Base-by-base conservation (phyloP, 1,284 basidiomycete genomes). In the Naganishia sp. region DNA sequence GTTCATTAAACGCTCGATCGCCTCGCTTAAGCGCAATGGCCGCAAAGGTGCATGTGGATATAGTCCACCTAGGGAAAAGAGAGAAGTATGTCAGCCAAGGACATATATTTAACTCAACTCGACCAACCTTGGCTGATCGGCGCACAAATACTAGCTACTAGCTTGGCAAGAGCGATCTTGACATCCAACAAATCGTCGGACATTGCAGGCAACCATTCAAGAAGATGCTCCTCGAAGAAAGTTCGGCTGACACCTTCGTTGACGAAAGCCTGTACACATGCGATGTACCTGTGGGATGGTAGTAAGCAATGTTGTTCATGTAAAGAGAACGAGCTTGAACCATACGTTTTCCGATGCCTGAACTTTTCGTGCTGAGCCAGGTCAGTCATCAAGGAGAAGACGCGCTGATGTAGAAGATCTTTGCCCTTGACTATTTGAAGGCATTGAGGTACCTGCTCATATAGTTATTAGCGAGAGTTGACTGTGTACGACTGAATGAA, bases 161-260 rank as follows among this genome's bases (percentile, higher is more conserved):
- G 72, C 50, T 76, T 85, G 15, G 93, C 88, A 1, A 94, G 83
- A 7, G 87, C 88, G 66, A 97, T 91, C 49, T 93, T 86, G 54
- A 98, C 92, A 72, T 94, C 93, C 56, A 92, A 82, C 28, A 97
- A 76, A 75, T 95, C 92, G 44, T 81, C 74, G 16, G 86, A 85
- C 55, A 96, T 83, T 55, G 77, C 74, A 39, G 82, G 79, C 13
- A 96, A 78, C 16, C 83, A 79, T 55, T 82, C 78, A 77, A 92
- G 85, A 69, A 89, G 85, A 52, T 83, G 79, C 65, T 85, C 83
- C 74, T 88, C 86, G 66, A 85, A 80, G 43, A 81, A 77, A 21
- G 71, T 74, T 67, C 72, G 74, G 74, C 79, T 25, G 73, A 75
- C 68, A n/a, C 80, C 77, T 21, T 74, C 72, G 48, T 81, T 79